These are phyloP conservation scores for Malus sylvestris DNA, from an alignment of 306 rosid species.

Conservation along the genomic window DNA sequence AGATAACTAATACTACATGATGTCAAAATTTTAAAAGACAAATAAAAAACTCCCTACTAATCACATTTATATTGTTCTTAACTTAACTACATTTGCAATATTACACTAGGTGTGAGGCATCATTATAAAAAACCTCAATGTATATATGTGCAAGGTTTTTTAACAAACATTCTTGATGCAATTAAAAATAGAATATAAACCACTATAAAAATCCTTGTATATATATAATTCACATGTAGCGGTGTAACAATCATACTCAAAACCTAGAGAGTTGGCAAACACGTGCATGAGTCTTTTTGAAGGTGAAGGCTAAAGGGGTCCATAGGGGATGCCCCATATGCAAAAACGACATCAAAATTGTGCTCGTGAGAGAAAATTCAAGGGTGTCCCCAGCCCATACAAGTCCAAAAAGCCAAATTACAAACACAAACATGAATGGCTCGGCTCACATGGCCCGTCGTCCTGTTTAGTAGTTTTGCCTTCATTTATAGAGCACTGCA, in stretches of 20 bases:
- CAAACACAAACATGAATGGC: constrained; percentile 1
- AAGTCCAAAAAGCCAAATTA: background rate
- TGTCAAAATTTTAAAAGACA: background rate
- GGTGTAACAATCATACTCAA: too few relatives aligned
- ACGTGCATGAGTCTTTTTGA: constrained; percentile 53
- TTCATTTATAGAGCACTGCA: background rate
- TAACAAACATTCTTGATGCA: background rate
- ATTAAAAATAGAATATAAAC: background rate
- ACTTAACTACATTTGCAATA: background rate
- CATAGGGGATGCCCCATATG: background rate
- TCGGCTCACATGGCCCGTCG: constrained; percentile 38
- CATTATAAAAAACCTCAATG: too few relatives aligned
- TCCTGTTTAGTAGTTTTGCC: background rate
- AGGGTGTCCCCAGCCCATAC: background rate
- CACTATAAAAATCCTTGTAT: background rate
- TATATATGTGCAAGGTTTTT: background rate
- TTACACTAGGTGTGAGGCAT: background rate
- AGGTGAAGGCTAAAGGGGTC: constrained; percentile 16
- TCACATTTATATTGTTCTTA: too few relatives aligned
- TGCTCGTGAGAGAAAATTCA: constrained; percentile 18
- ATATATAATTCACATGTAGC: background rate
- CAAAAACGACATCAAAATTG: constrained; percentile 36
- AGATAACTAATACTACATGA: background rate
- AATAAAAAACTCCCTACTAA: background rate
- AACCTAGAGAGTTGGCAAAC: constrained; percentile 44